Base-by-base conservation (phyloP, 1,284 basidiomycete genomes). In the Leucoagaricus sp. region DNA sequence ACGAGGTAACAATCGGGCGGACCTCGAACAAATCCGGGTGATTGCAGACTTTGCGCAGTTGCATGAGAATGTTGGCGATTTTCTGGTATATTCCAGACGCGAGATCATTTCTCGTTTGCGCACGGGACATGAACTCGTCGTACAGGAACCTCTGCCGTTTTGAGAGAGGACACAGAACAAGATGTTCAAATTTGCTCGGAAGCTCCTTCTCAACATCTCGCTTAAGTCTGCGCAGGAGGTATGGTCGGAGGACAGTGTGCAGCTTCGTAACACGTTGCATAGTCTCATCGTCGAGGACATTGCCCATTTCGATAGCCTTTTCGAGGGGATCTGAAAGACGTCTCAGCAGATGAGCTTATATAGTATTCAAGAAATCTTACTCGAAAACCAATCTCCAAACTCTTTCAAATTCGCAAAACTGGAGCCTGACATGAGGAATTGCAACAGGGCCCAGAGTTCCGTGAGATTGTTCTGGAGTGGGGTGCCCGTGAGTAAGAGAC, bases 21-120 rank as follows among this genome's bases (percentile, higher is more conserved):
- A 96, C 91, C 73, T 98, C 96, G 70, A 98, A 98, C 21, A 98
- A 78, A 68, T 98, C 92, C 0, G 96, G 96, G 69, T 98, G 95
- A 65, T 97, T 97, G 78, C 95, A 96, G 38, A 95, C 93, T 74
- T 96, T 96, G 51, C 93, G 84, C 19, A 97, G 80, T 69, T 98
- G 96, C 96, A 98, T 98, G 58, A 98, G 81, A 59, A 96, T 93
- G 70, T 98, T 98, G 72, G 96, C 94, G 59, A 98, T 94, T 69
- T 95, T 95, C 71, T 89, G 87, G 64, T 91, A 91, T 1, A 89
- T 79, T 2, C 96, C 96, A 4, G 92, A 94, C 15, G 89, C 81
- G 48, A 98, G 80, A 13, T 93, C 93, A 64, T 93, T 88, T 40
- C 86, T 84, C 1, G 96, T 98, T 59, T 94, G 88, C 0, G 93